These are phyloP conservation scores for Clavispora vitiphila DNA, from an alignment of 805 yeast genomes.

Conservation along the genomic window DNA sequence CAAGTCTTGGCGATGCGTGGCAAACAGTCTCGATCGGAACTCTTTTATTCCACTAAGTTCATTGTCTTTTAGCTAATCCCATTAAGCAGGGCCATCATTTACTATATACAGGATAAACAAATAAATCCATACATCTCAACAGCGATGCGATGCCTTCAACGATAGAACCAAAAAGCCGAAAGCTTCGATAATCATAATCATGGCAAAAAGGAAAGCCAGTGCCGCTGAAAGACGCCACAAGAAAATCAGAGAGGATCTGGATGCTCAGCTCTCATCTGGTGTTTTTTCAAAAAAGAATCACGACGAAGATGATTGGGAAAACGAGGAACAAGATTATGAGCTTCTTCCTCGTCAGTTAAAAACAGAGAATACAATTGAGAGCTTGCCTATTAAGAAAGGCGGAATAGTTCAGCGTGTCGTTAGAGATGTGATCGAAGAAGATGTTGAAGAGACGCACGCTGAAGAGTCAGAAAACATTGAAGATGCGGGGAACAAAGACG, in stretches of 20 bases:
- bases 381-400: constrained; percentile 70
- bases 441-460: constrained; percentile 14
- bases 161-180: not conserved
- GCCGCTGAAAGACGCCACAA: constrained; percentile 15
- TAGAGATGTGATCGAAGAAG: constrained; percentile 25
- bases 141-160: not conserved
- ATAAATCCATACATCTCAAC: not conserved
- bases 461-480: constrained; percentile 13
- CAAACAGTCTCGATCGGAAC: too few relatives aligned
- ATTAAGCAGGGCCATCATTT: too few relatives aligned
- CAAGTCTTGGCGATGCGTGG: too few relatives aligned
- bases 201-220: constrained; percentile 14
- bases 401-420: constrained; percentile 72
- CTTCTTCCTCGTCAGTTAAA: constrained; percentile 55
- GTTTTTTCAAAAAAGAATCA: constrained; percentile 19
- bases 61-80: too few relatives aligned
- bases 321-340: constrained; percentile 79
- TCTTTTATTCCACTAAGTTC: too few relatives aligned
- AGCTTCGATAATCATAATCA: not conserved
- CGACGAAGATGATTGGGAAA: constrained; percentile 48
- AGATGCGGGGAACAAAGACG: constrained; percentile 4
- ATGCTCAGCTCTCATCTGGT: constrained; percentile 34
- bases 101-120: not conserved
- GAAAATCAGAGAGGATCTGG: constrained; percentile 36
- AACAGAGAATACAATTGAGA: constrained; percentile 49